Conservation (phyloP, 176 grass and related monocot genomes). For the Triticum monococcum region DNA sequence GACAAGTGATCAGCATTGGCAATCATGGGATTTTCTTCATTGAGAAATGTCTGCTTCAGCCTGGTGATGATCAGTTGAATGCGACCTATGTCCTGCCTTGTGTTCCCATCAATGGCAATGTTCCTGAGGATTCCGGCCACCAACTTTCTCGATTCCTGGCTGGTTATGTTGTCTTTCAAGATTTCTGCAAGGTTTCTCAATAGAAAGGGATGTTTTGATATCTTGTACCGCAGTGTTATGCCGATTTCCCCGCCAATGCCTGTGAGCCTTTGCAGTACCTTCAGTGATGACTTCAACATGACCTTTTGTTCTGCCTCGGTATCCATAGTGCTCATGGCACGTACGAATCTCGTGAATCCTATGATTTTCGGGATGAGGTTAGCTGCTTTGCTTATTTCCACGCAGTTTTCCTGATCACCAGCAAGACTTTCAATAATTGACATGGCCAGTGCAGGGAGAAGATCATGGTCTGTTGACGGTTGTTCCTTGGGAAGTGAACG, state of each 20-base stretch:
- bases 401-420: neutral
- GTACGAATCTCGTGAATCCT: neutral
- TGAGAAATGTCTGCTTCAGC: neutral
- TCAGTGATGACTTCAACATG: neutral
- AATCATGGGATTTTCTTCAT: neutral
- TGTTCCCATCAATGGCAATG: neutral
- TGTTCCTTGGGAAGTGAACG: neutral
- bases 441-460: neutral
- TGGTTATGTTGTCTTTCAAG: neutral
- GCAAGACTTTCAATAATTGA: constrained; percentile 2
- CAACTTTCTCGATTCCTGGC: neutral
- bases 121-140: neutral
- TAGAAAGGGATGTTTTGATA: neutral
- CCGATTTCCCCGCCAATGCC: neutral
- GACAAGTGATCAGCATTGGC: neutral
- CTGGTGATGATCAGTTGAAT: neutral
- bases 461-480: neutral
- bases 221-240: neutral
- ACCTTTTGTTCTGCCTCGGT: neutral
- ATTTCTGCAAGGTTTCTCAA: neutral
- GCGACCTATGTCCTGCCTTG: neutral
- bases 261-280: neutral
- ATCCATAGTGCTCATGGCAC: neutral
- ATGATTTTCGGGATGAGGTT: constrained; percentile 2
- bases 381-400: neutral